Evolutionary conservation across 2,329 filamentous ascomycete genomes (phyloP).

Genomic region (Nectriaceae sp.): DNA sequence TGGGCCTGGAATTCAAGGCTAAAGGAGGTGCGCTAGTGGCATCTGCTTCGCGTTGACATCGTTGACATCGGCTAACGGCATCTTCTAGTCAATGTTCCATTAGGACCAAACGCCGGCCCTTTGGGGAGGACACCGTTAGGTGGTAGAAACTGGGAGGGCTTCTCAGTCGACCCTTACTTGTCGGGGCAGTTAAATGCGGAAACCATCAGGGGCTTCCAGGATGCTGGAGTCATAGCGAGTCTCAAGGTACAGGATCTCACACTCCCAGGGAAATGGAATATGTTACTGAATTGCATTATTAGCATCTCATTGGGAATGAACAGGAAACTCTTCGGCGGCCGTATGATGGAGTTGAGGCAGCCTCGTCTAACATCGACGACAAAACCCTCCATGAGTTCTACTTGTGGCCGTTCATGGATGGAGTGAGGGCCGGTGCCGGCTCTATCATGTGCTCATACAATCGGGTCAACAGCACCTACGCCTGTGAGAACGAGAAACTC

Average conservation of each 20-base stretch:
- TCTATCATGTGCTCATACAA: constrained; percentile 48
- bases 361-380: constrained; percentile 55
- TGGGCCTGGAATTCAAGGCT: constrained; percentile 62
- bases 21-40: constrained; percentile 61
- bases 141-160: constrained; percentile 67
- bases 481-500: constrained; percentile 50
- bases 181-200: constrained; percentile 55
- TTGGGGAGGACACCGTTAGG: constrained; percentile 51
- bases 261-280: constrained; percentile 43
- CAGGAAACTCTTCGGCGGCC: constrained; percentile 37
- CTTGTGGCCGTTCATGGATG: constrained; percentile 37
- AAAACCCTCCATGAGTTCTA: constrained; percentile 58
- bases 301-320: constrained; percentile 41
- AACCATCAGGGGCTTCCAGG: constrained; percentile 36
- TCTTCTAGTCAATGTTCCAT: constrained; percentile 66
- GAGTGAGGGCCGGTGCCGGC: constrained; percentile 32
- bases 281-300: constrained; percentile 23
- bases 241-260: constrained; percentile 24
- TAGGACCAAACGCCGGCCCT: constrained; percentile 47
- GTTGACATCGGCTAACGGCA: constrained; percentile 53
- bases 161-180: constrained; percentile 67
- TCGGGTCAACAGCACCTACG: constrained; percentile 49
- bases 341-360: constrained; percentile 27
- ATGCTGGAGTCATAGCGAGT: constrained; percentile 40
- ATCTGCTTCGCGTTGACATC: constrained; percentile 50